phyloP scores from a whole-genome alignment of 208 protist genomes.

The Acanthamoeba sp. region DNA sequence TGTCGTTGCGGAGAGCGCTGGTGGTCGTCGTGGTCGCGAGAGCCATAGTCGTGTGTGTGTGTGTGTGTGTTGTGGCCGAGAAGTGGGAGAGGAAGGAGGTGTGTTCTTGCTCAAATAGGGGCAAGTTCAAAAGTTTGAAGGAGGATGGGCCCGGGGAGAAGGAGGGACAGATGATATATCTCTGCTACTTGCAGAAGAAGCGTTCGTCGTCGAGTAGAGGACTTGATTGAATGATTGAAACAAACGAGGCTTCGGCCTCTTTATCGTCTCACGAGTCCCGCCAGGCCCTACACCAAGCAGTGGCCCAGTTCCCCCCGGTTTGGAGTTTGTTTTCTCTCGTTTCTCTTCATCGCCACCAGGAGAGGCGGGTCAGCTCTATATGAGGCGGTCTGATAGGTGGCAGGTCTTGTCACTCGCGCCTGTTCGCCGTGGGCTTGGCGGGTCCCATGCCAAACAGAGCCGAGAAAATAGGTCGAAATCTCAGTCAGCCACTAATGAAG shows the following conservation, averaged over 20 bases:
- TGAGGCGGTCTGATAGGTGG: too few species aligned
- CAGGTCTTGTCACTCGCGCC: neutral
- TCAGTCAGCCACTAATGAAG: neutral
- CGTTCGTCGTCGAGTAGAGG: neutral
- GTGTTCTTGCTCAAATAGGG: neutral
- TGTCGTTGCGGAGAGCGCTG: neutral
- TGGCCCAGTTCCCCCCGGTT: slow-evolving; percentile 21
- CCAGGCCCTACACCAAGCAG: neutral
- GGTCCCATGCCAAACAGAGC: neutral
- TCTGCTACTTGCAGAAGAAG: neutral
- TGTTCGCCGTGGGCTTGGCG: neutral
- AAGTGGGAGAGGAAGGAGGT: neutral
- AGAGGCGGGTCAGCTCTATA: neutral
- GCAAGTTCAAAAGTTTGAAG: neutral
- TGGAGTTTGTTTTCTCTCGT: slow-evolving; percentile 31
- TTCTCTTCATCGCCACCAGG: neutral
- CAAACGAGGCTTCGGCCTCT: neutral
- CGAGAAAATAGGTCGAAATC: neutral
- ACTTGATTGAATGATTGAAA: neutral
- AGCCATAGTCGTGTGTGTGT: neutral
- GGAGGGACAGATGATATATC: neutral
- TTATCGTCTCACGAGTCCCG: neutral
- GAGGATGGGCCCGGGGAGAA: neutral
- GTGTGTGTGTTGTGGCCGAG: neutral
- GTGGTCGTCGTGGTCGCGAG: neutral